These are phyloP conservation scores for Talaromyces sp. DNA, from an alignment of 2,329 filamentous ascomycete species.

Conservation along the genomic window DNA sequence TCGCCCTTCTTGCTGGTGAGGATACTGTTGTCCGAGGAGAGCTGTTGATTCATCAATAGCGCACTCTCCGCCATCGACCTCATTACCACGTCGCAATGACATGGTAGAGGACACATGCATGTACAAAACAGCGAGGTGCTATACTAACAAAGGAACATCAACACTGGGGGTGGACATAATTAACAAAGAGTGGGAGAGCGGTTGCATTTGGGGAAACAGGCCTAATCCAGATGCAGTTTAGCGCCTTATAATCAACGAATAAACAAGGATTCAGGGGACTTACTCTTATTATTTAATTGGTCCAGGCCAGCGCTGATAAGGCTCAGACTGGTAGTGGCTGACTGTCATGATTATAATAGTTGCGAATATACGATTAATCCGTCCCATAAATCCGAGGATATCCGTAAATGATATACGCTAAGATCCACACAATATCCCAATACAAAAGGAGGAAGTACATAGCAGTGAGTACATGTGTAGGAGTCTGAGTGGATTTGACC, in stretches of 20 bases:
- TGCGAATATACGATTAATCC: no score
- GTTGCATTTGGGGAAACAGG: background rate
- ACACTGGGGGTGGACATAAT: background rate
- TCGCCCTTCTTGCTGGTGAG: background rate
- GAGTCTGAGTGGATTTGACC: no score
- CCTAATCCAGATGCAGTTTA: background rate
- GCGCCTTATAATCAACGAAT: background rate
- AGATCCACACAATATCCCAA: no score
- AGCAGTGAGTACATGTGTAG: no score
- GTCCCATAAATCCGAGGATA: no score
- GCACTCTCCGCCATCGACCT: background rate
- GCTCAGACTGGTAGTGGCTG: no score
- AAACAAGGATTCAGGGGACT: no score
- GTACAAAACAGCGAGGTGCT: background rate
- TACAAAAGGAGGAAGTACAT: no score
- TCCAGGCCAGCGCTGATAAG: no score
- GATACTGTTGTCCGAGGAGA: background rate
- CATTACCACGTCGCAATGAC: background rate
- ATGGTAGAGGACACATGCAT: background rate
- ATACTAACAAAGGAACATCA: background rate
- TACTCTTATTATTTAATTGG: no score
- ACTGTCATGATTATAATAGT: no score
- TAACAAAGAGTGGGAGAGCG: background rate
- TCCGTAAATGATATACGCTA: no score
- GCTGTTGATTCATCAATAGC: background rate